These are phyloP conservation scores for Phaeotremella fagi DNA, from an alignment of 768 basidiomycete genomes.

Conservation along the genomic window DNA sequence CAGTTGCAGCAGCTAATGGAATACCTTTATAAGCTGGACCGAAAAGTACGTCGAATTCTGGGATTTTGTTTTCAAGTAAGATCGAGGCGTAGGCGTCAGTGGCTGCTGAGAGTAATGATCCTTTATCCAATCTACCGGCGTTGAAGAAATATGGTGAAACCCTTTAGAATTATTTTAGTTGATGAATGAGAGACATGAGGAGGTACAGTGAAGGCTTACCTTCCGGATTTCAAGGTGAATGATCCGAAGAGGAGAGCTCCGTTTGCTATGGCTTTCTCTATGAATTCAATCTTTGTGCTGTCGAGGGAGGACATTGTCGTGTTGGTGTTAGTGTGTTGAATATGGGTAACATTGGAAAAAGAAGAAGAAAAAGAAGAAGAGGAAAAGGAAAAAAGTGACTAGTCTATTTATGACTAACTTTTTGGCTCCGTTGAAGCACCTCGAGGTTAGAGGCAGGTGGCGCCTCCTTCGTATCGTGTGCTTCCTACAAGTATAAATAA, in stretches of 20 bases:
- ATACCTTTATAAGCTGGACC: constrained; percentile 99
- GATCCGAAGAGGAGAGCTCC: constrained; percentile 63
- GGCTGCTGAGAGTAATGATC: constrained; percentile 69
- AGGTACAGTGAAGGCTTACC: constrained; percentile 54
- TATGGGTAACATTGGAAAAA: no score
- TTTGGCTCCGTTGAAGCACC: no score
- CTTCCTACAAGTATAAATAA: no score
- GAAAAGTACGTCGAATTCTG: constrained; percentile 74
- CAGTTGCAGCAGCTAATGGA: constrained; percentile 78
- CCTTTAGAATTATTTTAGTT: constrained; percentile 49
- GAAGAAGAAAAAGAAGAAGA: no score
- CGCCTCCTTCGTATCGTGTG: no score
- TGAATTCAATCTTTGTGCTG: constrained; percentile 46
- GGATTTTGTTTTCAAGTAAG: constrained; percentile 58
- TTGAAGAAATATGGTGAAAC: constrained; percentile 97
- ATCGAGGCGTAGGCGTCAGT: constrained; percentile 78
- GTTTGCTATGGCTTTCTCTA: constrained; percentile 45
- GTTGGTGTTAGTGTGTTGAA: no score
- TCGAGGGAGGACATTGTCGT: constrained; percentile 37
- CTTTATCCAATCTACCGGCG: constrained; percentile 78
- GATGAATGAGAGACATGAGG: background rate
- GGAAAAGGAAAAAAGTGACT: no score
- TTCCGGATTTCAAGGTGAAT: constrained; percentile 91
- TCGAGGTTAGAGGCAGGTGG: no score
- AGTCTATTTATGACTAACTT: no score